Conservation (phyloP, 2,329 filamentous ascomycete genomes). For the Trichoderma sp. region DNA sequence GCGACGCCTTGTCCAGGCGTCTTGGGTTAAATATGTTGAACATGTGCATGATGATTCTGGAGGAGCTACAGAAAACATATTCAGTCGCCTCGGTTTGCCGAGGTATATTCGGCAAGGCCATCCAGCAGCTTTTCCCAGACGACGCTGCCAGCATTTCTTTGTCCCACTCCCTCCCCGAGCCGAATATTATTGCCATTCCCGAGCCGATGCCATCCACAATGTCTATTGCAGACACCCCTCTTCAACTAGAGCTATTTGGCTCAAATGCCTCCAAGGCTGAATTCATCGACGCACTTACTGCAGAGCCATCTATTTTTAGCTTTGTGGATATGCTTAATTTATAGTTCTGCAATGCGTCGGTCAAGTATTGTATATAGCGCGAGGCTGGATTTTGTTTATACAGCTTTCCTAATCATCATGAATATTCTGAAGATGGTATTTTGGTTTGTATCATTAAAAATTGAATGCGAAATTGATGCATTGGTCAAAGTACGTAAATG, state of each 20-base stretch:
- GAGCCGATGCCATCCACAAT: not conserved
- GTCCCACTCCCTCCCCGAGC: conserved; percentile 7
- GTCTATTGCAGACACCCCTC: not conserved
- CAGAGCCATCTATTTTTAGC: conserved; percentile 19
- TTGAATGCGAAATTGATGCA: too few relatives aligned
- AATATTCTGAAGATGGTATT: not conserved
- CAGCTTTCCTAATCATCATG: not conserved
- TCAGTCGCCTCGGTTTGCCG: conserved; percentile 21
- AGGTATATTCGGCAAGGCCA: conserved; percentile 21
- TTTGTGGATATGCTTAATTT: conserved; percentile 21
- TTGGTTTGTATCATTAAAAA: not conserved
- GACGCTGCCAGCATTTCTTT: conserved; percentile 12
- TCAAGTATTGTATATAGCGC: not conserved
- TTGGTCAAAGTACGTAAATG: too few relatives aligned
- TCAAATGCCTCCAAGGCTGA: conserved; percentile 8
- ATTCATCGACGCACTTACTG: conserved; percentile 17
- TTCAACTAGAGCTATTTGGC: conserved; percentile 13
- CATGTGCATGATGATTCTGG: conserved; percentile 23
- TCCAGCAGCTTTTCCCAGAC: conserved; percentile 19
- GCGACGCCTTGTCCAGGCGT: conserved; percentile 8
- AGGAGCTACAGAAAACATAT: conserved; percentile 14
- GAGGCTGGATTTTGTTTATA: not conserved
- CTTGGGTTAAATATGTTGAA: conserved; percentile 20
- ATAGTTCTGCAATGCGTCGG: not conserved
- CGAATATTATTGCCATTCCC: not conserved